A percentile compares a stretch with the other conserved stretches of the same genome.
These are phyloP conservation scores for Populus hybrid DNA, from an alignment of 441 rosid genomes.

Conservation along the genomic window DNA sequence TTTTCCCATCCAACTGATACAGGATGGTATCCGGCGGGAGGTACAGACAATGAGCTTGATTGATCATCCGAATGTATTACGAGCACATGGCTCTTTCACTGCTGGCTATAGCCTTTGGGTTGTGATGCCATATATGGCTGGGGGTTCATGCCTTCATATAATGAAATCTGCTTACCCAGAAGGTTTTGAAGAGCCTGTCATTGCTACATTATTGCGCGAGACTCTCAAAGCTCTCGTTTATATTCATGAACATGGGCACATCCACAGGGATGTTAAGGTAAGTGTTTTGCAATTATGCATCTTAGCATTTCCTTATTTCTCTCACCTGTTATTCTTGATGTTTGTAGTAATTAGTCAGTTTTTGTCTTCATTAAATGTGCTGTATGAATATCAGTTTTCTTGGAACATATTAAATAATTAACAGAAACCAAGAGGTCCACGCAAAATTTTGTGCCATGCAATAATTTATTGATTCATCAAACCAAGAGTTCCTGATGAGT, in stretches of 20 bases:
- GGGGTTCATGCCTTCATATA: conserved; percentile 97
- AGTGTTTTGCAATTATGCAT: conserved; percentile 11
- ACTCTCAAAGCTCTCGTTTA: conserved; percentile 96
- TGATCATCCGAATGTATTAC: conserved; percentile 85
- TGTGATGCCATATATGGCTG: conserved; percentile 99
- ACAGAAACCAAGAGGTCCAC: neutral
- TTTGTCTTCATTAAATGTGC: neutral
- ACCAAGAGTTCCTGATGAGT: neutral
- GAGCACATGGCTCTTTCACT: conserved; percentile 96
- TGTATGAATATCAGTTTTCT: neutral
- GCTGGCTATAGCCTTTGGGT: conserved; percentile 89
- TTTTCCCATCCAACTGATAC: conserved; percentile 23
- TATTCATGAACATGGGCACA: conserved; percentile 94
- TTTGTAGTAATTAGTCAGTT: conserved; percentile 13
- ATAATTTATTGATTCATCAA: neutral
- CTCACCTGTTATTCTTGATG: neutral
- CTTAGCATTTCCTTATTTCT: neutral
- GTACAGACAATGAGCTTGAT: conserved; percentile 94
- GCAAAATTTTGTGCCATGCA: neutral
- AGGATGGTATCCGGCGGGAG: conserved; percentile 99
- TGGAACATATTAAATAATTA: neutral
- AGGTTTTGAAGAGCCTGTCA: conserved; percentile 94
- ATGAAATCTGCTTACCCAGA: conserved; percentile 83
- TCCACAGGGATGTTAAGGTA: conserved; percentile 99
- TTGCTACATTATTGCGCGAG: conserved; percentile 84